Percentiles rank a stretch among this genome's conserved stretches.
phyloP scores from a whole-genome alignment of 768 basidiomycete genomes.

The Podaxis sp. region DNA sequence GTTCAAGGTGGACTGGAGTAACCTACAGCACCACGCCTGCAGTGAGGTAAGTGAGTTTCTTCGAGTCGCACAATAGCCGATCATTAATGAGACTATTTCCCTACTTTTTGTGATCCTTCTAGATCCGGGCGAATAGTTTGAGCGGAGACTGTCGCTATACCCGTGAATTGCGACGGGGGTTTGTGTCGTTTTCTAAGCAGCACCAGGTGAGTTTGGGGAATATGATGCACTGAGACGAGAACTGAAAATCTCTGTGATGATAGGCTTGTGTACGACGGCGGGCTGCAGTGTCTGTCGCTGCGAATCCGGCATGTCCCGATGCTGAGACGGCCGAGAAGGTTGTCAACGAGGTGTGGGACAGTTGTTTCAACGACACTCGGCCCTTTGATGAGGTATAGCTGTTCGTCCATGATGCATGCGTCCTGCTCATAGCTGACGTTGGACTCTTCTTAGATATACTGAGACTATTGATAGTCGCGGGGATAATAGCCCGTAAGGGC shows the following conservation, averaged over 20 bases:
- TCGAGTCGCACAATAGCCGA: background rate
- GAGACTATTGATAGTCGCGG: background rate
- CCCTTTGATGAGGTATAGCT: constrained; percentile 93
- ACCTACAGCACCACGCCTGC: constrained; percentile 93
- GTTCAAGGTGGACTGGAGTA: constrained; percentile 91
- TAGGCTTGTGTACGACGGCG: constrained; percentile 90
- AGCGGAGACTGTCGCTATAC: constrained; percentile 91
- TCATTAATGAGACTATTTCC: background rate
- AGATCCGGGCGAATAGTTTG: constrained; percentile 95
- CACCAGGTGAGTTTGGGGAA: constrained; percentile 70
- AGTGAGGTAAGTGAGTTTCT: constrained; percentile 70
- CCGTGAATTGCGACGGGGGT: constrained; percentile 77
- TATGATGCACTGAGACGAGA: background rate
- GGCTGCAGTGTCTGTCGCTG: constrained; percentile 77
- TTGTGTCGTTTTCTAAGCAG: constrained; percentile 84
- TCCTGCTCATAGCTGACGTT: background rate
- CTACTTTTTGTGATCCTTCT: constrained; percentile 5
- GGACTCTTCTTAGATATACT: background rate
- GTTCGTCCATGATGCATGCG: constrained; percentile 26
- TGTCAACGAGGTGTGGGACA: constrained; percentile 97
- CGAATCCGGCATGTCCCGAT: constrained; percentile 80
- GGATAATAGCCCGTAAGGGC: no score
- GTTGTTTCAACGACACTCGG: constrained; percentile 91
- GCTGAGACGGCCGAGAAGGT: constrained; percentile 77
- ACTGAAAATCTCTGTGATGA: constrained; percentile 14